Percentiles rank a stretch among this genome's conserved stretches.
phyloP scores from a whole-genome alignment of 371 early-diverging fungal genomes.

The Rhizopus sp. region DNA sequence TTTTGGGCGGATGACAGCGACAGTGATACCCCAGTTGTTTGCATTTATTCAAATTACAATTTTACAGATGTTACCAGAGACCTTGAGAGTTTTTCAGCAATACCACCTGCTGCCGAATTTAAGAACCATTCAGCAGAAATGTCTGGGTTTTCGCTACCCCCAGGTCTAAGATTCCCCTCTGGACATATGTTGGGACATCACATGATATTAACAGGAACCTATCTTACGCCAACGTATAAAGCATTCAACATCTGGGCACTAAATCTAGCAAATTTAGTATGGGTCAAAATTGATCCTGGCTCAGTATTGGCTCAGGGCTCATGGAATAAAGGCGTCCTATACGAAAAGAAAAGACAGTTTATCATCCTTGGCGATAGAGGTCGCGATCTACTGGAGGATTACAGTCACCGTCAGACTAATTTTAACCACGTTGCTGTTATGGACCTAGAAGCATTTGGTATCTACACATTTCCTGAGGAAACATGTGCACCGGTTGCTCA shows the following conservation, averaged over 20 bases:
- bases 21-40: slow-evolving; percentile 33
- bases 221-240: slow-evolving; percentile 65
- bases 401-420: slow-evolving; percentile 76
- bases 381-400: slow-evolving; percentile 73
- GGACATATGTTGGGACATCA: slow-evolving; percentile 69
- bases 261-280: slow-evolving; percentile 62
- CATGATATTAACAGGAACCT: slow-evolving; percentile 74
- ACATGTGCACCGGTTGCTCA: slow-evolving; percentile 59
- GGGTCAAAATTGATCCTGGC: slow-evolving; percentile 74
- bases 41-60: slow-evolving; percentile 82
- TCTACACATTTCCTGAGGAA: slow-evolving; percentile 58
- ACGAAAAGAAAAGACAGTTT: slow-evolving; percentile 61
- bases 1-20: slow-evolving; percentile 23
- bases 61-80: slow-evolving; percentile 75
- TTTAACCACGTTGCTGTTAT: slow-evolving; percentile 74
- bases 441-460: slow-evolving; percentile 76
- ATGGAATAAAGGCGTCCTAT: slow-evolving; percentile 78
- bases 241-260: slow-evolving; percentile 78
- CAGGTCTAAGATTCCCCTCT: slow-evolving; percentile 80
- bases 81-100: slow-evolving; percentile 60
- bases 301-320: slow-evolving; percentile 66
- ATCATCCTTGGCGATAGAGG: slow-evolving; percentile 73
- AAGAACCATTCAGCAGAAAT: slow-evolving; percentile 65
- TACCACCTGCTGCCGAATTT: slow-evolving; percentile 24
- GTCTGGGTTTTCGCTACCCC: slow-evolving; percentile 65